Conservation (phyloP, 768 basidiomycete species). For the Suillus placidus region DNA sequence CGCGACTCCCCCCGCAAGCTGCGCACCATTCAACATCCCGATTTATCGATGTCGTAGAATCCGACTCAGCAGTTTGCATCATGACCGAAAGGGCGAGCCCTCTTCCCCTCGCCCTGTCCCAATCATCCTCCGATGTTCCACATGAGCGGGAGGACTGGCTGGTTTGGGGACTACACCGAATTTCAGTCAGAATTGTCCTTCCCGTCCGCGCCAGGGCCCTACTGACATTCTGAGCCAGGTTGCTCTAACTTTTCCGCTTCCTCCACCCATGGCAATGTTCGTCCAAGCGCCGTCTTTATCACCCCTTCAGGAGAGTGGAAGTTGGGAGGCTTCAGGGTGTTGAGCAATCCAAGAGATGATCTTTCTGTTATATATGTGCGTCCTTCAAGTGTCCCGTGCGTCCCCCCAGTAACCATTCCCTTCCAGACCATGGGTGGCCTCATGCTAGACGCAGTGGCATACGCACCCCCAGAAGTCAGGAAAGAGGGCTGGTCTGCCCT, state of each 20-base stretch:
- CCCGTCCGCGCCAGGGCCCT: slow-evolving; percentile 31
- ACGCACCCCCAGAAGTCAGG: slow-evolving; percentile 84
- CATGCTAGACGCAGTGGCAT: slow-evolving; percentile 60
- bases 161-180: slow-evolving; percentile 89
- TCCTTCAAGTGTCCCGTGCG: slow-evolving; percentile 1
- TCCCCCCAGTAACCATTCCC: slow-evolving; percentile 14
- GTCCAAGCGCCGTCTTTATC: slow-evolving; percentile 79
- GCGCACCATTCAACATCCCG: slow-evolving; percentile 90
- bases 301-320: slow-evolving; percentile 97
- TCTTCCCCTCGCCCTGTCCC: slow-evolving; percentile 59
- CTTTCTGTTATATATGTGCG: slow-evolving; percentile 79
- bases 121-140: slow-evolving; percentile 62
- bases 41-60: slow-evolving; percentile 92
- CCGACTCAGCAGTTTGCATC: slow-evolving; percentile 84
- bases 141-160: slow-evolving; percentile 85
- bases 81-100: slow-evolving; percentile 94
- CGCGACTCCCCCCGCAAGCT: slow-evolving; percentile 90
- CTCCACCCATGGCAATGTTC: slow-evolving; percentile 83
- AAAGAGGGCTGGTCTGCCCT: slow-evolving; percentile 81
- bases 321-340: slow-evolving; percentile 89
- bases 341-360: slow-evolving; percentile 84
- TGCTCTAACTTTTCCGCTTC: slow-evolving; percentile 76
- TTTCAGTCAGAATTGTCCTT: slow-evolving; percentile 57
- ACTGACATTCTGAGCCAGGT: slow-evolving; percentile 49
- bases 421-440: slow-evolving; percentile 66